Conservation (phyloP, 129 eudicot genomes). For the Flaveria sonorensis region DNA sequence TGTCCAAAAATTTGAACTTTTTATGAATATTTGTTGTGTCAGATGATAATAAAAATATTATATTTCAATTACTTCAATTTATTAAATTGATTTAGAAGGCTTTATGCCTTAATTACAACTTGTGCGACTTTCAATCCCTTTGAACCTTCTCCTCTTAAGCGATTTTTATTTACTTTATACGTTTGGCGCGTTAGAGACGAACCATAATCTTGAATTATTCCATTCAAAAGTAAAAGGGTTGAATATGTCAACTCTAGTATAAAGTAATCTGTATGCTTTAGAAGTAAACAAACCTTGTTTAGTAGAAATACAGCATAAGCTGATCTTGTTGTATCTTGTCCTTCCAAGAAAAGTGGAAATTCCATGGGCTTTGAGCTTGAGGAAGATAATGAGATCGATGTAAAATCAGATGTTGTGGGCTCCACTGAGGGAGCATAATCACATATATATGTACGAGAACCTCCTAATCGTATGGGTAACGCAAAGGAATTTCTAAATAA, state of each 20-base stretch:
- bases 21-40: not conserved
- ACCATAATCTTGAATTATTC: not conserved
- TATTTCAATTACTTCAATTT: not conserved
- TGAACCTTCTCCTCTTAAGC: not conserved
- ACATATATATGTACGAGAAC: constrained; percentile 92
- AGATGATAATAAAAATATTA: not conserved
- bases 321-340: constrained; percentile 97
- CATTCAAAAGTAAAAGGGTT: not conserved
- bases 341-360: constrained; percentile 94
- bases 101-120: not conserved
- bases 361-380: constrained; percentile 64
- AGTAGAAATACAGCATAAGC: constrained; percentile 96
- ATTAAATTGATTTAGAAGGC: not conserved
- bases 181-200: not conserved
- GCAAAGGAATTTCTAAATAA: constrained; percentile 86
- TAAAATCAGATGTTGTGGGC: constrained; percentile 52
- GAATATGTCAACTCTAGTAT: not conserved
- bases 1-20: not conserved
- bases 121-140: not conserved
- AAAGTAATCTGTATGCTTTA: not conserved
- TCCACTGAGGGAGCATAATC: constrained; percentile 85
- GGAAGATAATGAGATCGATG: constrained; percentile 42
- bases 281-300: constrained; percentile 67
- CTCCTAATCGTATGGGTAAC: constrained; percentile 88
- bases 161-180: not conserved